Evolutionary conservation across 306 rosid species (phyloP), one percentile per base, ranked within the genome.

Genomic region (Phaseolus lunatus): DNA sequence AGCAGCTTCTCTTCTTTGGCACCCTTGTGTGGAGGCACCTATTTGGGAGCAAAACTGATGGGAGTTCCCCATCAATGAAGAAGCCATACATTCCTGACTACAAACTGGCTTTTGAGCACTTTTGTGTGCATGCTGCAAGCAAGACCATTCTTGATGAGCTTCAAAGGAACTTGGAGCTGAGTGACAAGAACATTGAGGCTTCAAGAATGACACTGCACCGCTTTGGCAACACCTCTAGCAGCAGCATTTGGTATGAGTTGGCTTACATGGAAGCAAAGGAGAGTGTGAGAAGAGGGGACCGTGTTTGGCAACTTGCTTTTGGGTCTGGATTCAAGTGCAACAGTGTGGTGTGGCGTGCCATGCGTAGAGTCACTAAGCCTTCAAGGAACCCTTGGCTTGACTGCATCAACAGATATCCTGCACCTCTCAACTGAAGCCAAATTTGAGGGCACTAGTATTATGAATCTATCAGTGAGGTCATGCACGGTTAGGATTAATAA

Each of bases 291-390:
- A 81, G 88, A 43, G 98, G 97, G 0, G 97, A 95, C 84, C 87
- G 97, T 41, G 84, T 95, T 79, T 95, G 98, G 98, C 96, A 90
- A 81, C 81, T 95, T 53, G 96, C 96, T 2, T 95, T 92, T 69
- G 98, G 98, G 33, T 95, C 98, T 12, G 98, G 98, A 1, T 95
- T 95, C 80, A 95, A 95, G 88, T 92, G 98, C 75, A 95, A 95
- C 87, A 90, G 96, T 65, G 65, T 83, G 3, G 97, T 95, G 65
- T 95, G 98, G 98, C 84, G 89, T 35, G 75, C 97, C 0, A 81
- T 95, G 91, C 79, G 89, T 14, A 78, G 92, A 2, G 35, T 85
- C 39, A 70, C 78, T 65, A 94, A 88, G 79, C 96, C 96, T 53
- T 37, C 85, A 2, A 77, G 75, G 27, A 79, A 73, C 45, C 97